A percentile compares a stretch with the other conserved stretches of the same genome.
These are phyloP conservation scores for Breynia disticha DNA, from an alignment of 441 rosid species.

Conservation along the genomic window DNA sequence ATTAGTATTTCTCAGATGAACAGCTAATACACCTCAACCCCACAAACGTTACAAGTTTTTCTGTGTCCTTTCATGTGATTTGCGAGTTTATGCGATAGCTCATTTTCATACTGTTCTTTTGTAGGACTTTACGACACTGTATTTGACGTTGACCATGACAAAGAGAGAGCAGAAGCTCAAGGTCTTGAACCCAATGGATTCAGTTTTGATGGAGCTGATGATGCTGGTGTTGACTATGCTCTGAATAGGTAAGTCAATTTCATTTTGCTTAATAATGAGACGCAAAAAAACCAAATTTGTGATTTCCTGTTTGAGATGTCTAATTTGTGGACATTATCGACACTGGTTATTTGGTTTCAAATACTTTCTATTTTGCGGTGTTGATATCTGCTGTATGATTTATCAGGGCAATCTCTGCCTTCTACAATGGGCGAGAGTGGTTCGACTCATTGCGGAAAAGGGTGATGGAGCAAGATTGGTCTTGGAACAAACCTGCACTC, in stretches of 20 bases:
- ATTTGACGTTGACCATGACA: conserved; percentile 85
- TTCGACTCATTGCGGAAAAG: conserved; percentile 58
- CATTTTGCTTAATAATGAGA: not conserved
- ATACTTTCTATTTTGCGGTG: no score
- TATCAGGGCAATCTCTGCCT: conserved; percentile 81
- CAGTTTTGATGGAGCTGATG: conserved; percentile 83
- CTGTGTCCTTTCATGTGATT: no score
- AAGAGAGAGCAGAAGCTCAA: conserved; percentile 75
- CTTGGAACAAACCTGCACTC: conserved; percentile 97
- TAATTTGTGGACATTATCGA: no score
- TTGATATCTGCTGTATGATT: not conserved
- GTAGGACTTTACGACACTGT: conserved; percentile 89
- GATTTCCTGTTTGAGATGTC: no score
- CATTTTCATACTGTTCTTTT: conserved; percentile 12
- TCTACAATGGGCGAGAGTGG: conserved; percentile 76
- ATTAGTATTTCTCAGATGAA: no score
- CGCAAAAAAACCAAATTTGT: no score
- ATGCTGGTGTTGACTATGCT: conserved; percentile 78
- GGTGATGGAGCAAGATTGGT: conserved; percentile 99
- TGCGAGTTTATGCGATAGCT: not conserved
- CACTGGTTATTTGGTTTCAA: no score
- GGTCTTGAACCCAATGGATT: conserved; percentile 89
- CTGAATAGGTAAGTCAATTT: conserved; percentile 53
- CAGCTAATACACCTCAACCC: no score
- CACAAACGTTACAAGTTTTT: no score